A percentile compares a stretch with the other conserved stretches of the same genome.
Evolutionary conservation across 495 filamentous ascomycete genomes (phyloP).

Genomic region (Neurospora tetraspora): DNA sequence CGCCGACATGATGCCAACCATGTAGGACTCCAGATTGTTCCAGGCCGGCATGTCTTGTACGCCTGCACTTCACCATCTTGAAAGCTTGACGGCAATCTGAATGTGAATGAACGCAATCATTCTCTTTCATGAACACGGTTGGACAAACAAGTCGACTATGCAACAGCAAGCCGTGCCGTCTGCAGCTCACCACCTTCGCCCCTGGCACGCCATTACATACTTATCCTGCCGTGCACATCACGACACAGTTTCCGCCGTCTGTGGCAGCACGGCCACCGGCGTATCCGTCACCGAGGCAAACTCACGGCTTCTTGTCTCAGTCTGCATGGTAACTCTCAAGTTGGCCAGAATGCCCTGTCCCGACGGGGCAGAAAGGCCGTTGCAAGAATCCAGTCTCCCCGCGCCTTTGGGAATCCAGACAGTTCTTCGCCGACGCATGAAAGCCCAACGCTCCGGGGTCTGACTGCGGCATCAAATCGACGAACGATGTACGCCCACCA

Average conservation of each 20-base stretch:
- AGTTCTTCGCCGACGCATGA: constrained; percentile 4
- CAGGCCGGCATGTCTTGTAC: background rate
- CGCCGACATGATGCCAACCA: background rate
- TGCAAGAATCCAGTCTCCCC: background rate
- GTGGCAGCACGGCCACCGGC: background rate
- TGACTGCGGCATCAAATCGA: background rate
- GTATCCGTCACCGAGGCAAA: background rate
- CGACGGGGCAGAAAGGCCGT: background rate
- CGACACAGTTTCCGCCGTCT: background rate
- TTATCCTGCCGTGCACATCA: background rate
- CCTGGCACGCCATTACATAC: background rate
- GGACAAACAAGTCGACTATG: background rate
- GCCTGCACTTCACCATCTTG: background rate
- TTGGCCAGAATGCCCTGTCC: background rate
- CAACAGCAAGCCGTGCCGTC: background rate
- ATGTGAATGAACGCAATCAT: background rate
- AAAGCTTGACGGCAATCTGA: background rate
- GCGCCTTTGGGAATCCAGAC: background rate
- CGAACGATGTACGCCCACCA: background rate
- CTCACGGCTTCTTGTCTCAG: background rate
- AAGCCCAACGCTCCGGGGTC: constrained; percentile 1
- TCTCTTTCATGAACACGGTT: background rate
- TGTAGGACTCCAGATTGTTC: background rate
- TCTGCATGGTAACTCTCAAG: background rate
- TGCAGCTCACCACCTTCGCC: background rate